A percentile compares a stretch with the other conserved stretches of the same genome.
Conservation (phyloP, 2,329 filamentous ascomycete species). For the Venturia nashicola region DNA sequence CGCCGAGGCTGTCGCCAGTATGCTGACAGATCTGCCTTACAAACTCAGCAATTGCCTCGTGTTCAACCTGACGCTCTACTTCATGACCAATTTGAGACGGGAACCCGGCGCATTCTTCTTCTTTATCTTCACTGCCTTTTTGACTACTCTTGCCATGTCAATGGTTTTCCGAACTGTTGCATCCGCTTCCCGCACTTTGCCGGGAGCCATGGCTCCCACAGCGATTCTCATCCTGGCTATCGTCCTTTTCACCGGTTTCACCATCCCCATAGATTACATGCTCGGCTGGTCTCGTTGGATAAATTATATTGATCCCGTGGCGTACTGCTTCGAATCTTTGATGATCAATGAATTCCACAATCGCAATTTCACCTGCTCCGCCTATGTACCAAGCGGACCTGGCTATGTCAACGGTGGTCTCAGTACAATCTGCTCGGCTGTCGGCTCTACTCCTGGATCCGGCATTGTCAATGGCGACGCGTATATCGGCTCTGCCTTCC, state of each 20-base stretch:
- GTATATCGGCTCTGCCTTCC: constrained; percentile 23
- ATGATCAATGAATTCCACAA: constrained; percentile 73
- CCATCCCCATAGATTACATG: constrained; percentile 49
- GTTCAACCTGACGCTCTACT: constrained; percentile 76
- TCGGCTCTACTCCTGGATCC: constrained; percentile 29
- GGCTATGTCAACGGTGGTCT: constrained; percentile 25
- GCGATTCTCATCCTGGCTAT: constrained; percentile 50
- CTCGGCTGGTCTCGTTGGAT: constrained; percentile 73
- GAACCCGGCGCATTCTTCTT: constrained; percentile 72
- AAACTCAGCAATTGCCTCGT: constrained; percentile 62
- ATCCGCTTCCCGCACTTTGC: constrained; percentile 57
- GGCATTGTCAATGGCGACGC: constrained; percentile 26
- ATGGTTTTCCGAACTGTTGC: constrained; percentile 78
- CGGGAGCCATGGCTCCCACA: constrained; percentile 44
- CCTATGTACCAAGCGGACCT: constrained; percentile 30
- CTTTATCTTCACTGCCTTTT: constrained; percentile 66
- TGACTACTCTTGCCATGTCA: constrained; percentile 65
- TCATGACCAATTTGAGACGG: constrained; percentile 70
- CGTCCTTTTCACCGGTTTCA: constrained; percentile 57
- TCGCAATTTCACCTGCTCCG: constrained; percentile 43
- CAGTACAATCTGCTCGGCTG: constrained; percentile 27
- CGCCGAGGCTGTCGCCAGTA: constrained; percentile 75
- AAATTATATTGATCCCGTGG: constrained; percentile 66
- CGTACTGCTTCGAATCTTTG: constrained; percentile 68
- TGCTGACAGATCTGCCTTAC: constrained; percentile 76